Conservation (phyloP, 495 filamentous ascomycete genomes). For the Eremomyces bilateralis region DNA sequence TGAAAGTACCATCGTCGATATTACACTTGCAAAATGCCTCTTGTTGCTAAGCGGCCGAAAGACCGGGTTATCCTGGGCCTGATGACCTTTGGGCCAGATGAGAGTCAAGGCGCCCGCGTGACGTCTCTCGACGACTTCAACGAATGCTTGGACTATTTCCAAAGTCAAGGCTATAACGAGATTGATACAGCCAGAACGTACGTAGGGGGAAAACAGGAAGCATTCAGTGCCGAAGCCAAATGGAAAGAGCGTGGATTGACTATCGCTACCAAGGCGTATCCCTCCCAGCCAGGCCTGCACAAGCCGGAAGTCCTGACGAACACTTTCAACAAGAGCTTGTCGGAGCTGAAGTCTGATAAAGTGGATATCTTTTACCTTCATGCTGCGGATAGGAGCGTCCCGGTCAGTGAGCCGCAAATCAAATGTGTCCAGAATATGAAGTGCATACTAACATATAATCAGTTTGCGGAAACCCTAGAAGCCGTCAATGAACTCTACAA, state of each 20-base stretch:
- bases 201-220: conserved; percentile 53
- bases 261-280: conserved; percentile 71
- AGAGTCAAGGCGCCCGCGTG: conserved; percentile 10
- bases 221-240: conserved; percentile 48
- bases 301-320: conserved; percentile 35
- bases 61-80: not conserved
- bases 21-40: conserved; percentile 1
- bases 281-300: conserved; percentile 33
- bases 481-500: conserved; percentile 61
- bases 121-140: conserved; percentile 19
- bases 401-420: conserved; percentile 3
- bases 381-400: conserved; percentile 44
- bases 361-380: conserved; percentile 86
- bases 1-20: too few relatives aligned
- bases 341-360: conserved; percentile 47
- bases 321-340: conserved; percentile 40
- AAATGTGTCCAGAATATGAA: too few relatives aligned
- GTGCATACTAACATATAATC: not conserved
- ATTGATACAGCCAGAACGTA: conserved; percentile 48
- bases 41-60: not conserved
- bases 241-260: conserved; percentile 72
- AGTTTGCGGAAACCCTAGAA: conserved; percentile 53
- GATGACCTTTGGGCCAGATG: not conserved
- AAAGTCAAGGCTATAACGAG: conserved; percentile 31
- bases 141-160: conserved; percentile 29